These are phyloP conservation scores for Peterozyma xylosa DNA, from an alignment of 805 yeast genomes.

Conservation along the genomic window DNA sequence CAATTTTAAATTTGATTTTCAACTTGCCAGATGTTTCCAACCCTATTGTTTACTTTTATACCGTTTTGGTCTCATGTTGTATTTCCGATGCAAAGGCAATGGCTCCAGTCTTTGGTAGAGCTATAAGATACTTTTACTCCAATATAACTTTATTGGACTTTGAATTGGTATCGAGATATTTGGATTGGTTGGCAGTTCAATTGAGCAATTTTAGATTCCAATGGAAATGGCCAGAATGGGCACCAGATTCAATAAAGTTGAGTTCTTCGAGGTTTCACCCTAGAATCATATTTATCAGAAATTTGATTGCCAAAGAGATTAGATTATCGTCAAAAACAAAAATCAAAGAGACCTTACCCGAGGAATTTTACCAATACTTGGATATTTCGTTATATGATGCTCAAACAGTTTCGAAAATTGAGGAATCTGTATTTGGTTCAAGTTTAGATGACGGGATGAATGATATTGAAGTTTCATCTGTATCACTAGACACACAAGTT, in stretches of 20 bases:
- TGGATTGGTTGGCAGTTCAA: constrained; percentile 92
- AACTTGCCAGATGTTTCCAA: constrained; percentile 62
- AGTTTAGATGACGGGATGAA: constrained; percentile 14
- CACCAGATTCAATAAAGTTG: constrained; percentile 40
- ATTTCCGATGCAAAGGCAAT: constrained; percentile 71
- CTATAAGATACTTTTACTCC: constrained; percentile 73
- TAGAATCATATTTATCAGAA: constrained; percentile 61
- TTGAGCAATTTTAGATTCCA: constrained; percentile 89
- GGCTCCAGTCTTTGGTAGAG: constrained; percentile 93
- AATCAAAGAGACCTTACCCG: constrained; percentile 66
- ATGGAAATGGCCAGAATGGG: constrained; percentile 99
- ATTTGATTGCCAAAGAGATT: constrained; percentile 76
- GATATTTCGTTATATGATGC: constrained; percentile 31
- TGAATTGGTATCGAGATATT: constrained; percentile 63
- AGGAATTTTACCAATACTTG: constrained; percentile 41
- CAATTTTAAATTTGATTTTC: constrained; percentile 70
- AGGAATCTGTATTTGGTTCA: constrained; percentile 23
- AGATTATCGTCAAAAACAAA: constrained; percentile 71
- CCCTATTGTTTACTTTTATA: constrained; percentile 71
- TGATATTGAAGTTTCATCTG: constrained; percentile 11
- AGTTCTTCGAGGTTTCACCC: constrained; percentile 57
- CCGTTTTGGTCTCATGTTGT: constrained; percentile 83
- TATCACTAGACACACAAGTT: constrained; percentile 17
- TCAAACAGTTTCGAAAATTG: constrained; percentile 29
- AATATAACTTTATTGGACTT: constrained; percentile 63